These are phyloP conservation scores for Prunus mira DNA, from an alignment of 306 rosid species.

Conservation along the genomic window DNA sequence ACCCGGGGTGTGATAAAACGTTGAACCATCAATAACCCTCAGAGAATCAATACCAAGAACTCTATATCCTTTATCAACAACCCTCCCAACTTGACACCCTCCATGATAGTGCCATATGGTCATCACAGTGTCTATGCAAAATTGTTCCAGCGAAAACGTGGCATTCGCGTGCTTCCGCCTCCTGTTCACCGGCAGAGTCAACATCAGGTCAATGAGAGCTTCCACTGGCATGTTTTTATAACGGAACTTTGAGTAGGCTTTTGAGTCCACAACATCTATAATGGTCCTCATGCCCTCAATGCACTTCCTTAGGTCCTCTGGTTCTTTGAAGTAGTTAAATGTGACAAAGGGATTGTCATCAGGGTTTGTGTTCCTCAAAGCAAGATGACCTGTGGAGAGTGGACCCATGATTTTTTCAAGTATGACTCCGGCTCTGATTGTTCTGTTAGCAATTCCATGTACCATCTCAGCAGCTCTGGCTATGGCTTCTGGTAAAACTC, in stretches of 20 bases:
- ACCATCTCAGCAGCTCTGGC: conserved; percentile 18
- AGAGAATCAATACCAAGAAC: conserved; percentile 59
- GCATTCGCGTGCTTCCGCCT: conserved; percentile 52
- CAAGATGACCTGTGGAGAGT: conserved; percentile 50
- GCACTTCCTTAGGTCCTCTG: conserved; percentile 55
- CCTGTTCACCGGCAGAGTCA: conserved; percentile 44
- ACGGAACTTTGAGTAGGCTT: conserved; percentile 55
- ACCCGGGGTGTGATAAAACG: conserved; percentile 58
- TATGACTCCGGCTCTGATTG: conserved; percentile 60
- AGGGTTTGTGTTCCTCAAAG: conserved; percentile 52
- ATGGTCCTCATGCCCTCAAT: conserved; percentile 66
- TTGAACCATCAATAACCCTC: conserved; percentile 81
- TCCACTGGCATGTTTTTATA: conserved; percentile 27
- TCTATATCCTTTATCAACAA: conserved; percentile 55
- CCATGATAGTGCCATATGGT: conserved; percentile 88
- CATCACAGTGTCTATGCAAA: conserved; percentile 68
- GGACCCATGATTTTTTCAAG: conserved; percentile 65
- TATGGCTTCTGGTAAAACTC: conserved; percentile 20
- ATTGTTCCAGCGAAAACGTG: conserved; percentile 53
- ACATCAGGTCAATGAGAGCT: conserved; percentile 38
- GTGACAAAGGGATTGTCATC: conserved; percentile 61
- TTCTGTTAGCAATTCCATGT: conserved; percentile 19
- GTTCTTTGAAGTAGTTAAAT: conserved; percentile 74
- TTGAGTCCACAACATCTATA: conserved; percentile 51
- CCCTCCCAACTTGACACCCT: conserved; percentile 64